Percentiles rank a stretch among this genome's conserved stretches.
phyloP scores from a whole-genome alignment of 495 filamentous ascomycete species.

The Penicillium coprophilum region DNA sequence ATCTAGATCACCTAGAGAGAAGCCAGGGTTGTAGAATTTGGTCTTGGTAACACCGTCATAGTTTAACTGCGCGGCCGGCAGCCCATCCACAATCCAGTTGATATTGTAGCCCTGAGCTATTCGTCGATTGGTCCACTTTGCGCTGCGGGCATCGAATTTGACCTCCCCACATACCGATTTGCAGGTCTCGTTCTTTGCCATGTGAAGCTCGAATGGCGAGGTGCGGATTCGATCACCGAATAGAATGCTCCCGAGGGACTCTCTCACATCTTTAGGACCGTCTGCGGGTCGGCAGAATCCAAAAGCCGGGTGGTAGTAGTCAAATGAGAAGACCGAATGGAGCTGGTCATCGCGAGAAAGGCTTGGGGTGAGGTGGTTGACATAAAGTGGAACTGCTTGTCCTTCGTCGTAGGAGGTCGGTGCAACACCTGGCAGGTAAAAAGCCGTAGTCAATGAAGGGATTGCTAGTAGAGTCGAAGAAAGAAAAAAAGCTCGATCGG shows the following conservation, averaged over 20 bases:
- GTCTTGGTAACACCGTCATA: constrained; percentile 68
- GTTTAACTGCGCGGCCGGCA: constrained; percentile 81
- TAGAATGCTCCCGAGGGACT: constrained; percentile 91
- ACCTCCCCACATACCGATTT: constrained; percentile 68
- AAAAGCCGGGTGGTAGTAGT: constrained; percentile 89
- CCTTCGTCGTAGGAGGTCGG: constrained; percentile 82
- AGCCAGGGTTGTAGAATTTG: constrained; percentile 83
- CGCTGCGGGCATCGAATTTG: constrained; percentile 64
- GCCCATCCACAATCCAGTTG: constrained; percentile 93
- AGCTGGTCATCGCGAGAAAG: constrained; percentile 75
- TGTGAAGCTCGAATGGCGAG: constrained; percentile 83
- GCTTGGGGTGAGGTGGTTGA: constrained; percentile 88
- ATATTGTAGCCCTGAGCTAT: constrained; percentile 83
- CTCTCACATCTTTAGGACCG: constrained; percentile 71
- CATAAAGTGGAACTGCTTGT: constrained; percentile 80
- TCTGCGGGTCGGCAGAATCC: constrained; percentile 79
- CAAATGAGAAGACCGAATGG: constrained; percentile 87
- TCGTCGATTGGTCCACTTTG: constrained; percentile 75
- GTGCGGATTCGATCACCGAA: constrained; percentile 95
- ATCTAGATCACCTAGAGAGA: constrained; percentile 70
- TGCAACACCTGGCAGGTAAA: constrained; percentile 95
- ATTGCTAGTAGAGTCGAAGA: constrained; percentile 32
- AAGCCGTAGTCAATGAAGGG: constrained; percentile 63
- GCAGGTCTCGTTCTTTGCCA: constrained; percentile 82
- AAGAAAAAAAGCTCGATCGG: constrained; percentile 32